A percentile compares a stretch with the other conserved stretches of the same genome.
These are phyloP conservation scores for Allium sativum DNA, from an alignment of 106 monocot genomes.

Conservation along the genomic window DNA sequence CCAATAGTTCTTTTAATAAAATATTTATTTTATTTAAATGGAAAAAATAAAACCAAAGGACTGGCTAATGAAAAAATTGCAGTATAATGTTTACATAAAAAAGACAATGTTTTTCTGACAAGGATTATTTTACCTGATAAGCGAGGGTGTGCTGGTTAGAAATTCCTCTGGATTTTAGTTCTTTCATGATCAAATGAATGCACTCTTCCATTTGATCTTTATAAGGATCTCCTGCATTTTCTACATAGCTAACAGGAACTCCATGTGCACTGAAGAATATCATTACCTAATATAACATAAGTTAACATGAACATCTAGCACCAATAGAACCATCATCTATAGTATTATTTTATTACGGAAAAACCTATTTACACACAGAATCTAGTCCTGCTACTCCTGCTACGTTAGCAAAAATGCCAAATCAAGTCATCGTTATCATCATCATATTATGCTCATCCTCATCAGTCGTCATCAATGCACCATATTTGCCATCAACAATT, in stretches of 20 bases:
- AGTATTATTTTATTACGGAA: no score
- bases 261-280: constrained; percentile 99
- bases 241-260: constrained; percentile 90
- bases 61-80: not conserved
- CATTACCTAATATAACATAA: constrained; percentile 44
- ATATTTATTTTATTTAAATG: not conserved
- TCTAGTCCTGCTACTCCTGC: no score
- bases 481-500: no score
- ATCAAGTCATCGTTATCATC: no score
- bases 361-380: no score
- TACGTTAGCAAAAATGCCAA: no score
- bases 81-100: not conserved
- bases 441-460: no score
- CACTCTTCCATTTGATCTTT: constrained; percentile 98
- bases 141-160: constrained; percentile 75
- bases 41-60: not conserved
- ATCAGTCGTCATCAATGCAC: no score
- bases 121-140: constrained; percentile 58
- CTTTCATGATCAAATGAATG: constrained; percentile 72
- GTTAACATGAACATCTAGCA: no score
- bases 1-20: no score
- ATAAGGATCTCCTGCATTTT: constrained; percentile 91
- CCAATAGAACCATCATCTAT: no score
- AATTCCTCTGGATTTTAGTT: constrained; percentile 78
- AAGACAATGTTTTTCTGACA: not conserved